Evolutionary conservation across 2,329 filamentous ascomycete genomes (phyloP).

Genomic region (Penicillium sp.): DNA sequence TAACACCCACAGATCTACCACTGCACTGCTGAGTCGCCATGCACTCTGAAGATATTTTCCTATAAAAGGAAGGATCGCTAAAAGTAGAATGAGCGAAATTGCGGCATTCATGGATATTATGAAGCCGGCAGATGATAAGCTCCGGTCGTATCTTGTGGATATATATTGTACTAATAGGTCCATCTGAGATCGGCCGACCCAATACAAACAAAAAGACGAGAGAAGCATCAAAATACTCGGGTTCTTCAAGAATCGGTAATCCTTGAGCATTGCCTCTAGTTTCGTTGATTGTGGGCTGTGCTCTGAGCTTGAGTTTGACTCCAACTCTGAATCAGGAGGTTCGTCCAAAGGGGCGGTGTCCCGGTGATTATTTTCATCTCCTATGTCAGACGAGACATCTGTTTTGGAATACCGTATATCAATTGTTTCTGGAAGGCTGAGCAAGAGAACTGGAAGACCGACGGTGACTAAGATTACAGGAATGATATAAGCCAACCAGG

Average conservation of each 20-base stretch:
- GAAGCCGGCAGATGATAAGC: background rate
- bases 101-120: background rate
- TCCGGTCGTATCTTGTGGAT: background rate
- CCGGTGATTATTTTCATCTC: background rate
- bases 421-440: background rate
- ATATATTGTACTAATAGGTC: background rate
- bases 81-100: background rate
- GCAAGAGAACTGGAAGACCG: background rate
- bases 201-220: background rate
- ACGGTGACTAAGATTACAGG: background rate
- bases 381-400: background rate
- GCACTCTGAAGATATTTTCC: background rate
- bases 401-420: background rate
- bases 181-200: background rate
- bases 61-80: background rate
- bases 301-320: background rate
- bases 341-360: background rate
- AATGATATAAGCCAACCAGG: background rate
- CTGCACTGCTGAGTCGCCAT: background rate
- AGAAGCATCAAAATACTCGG: background rate
- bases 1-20: background rate
- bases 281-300: background rate
- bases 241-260: background rate
- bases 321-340: background rate
- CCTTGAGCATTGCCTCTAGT: background rate